A percentile compares a stretch with the other conserved stretches of the same genome.
Conservation (phyloP, 2,329 filamentous ascomycete species). For the Hypoxylon sp. region DNA sequence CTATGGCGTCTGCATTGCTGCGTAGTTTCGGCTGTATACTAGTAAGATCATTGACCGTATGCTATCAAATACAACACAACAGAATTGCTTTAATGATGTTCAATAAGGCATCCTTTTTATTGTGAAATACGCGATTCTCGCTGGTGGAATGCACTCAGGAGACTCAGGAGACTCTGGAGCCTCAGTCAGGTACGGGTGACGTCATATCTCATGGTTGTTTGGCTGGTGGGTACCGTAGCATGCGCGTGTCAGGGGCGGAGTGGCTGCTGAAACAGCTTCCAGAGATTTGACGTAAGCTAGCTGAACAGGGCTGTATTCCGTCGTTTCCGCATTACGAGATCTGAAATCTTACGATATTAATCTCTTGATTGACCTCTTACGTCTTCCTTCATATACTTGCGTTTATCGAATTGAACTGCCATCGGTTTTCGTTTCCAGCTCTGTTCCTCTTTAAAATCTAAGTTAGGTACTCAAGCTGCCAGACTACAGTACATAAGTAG, state of each 20-base stretch:
- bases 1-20: conserved; percentile 24
- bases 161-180: background rate
- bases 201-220: conserved; percentile 7
- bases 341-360: conserved; percentile 23
- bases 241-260: conserved; percentile 16
- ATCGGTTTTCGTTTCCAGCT: too few species aligned
- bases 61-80: conserved; percentile 16
- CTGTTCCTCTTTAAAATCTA: background rate
- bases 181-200: conserved; percentile 1
- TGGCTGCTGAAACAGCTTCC: conserved; percentile 1
- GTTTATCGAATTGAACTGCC: background rate
- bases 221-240: background rate
- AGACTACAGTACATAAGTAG: background rate
- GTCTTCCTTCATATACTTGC: background rate
- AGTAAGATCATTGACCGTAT: conserved; percentile 9
- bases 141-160: too few species aligned
- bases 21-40: conserved; percentile 32
- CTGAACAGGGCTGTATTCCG: conserved; percentile 1
- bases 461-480: background rate
- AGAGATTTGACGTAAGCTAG: conserved; percentile 13
- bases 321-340: conserved; percentile 9
- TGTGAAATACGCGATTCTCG: too few species aligned
- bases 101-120: background rate
- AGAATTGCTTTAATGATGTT: conserved; percentile 5
- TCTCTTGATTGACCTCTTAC: conserved; percentile 5